A percentile compares a stretch with the other conserved stretches of the same genome.
Evolutionary conservation across 352 stramenopile genomes (phyloP).

Genomic region (Globisporangium alternatum): DNA sequence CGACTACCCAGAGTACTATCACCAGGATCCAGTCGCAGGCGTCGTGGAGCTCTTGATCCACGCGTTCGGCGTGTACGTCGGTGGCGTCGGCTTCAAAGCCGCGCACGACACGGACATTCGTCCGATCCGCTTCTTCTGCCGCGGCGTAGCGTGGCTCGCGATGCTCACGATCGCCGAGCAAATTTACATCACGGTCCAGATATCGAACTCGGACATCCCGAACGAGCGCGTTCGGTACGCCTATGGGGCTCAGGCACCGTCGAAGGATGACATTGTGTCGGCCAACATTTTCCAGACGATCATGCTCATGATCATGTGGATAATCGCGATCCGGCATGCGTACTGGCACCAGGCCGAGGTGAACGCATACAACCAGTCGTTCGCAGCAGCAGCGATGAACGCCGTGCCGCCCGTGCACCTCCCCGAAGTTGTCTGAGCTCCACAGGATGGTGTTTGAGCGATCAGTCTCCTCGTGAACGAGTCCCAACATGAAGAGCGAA

Average conservation of each 20-base stretch:
- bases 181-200: slow-evolving; percentile 81
- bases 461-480: neutral
- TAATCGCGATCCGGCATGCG: slow-evolving; percentile 77
- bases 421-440: slow-evolving; percentile 51
- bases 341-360: slow-evolving; percentile 76
- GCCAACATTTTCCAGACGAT: slow-evolving; percentile 84
- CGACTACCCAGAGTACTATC: slow-evolving; percentile 81
- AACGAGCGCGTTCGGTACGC: slow-evolving; percentile 68
- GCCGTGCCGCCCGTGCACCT: slow-evolving; percentile 66
- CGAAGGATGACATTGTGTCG: slow-evolving; percentile 83
- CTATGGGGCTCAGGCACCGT: slow-evolving; percentile 69
- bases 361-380: slow-evolving; percentile 79
- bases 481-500: neutral
- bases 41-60: slow-evolving; percentile 72
- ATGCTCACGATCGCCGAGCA: slow-evolving; percentile 74
- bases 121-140: slow-evolving; percentile 81
- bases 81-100: slow-evolving; percentile 84
- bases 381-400: slow-evolving; percentile 80
- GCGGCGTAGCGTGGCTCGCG: slow-evolving; percentile 76
- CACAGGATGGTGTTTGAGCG: neutral
- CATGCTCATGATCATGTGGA: slow-evolving; percentile 82
- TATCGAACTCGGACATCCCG: slow-evolving; percentile 71
- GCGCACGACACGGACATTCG: slow-evolving; percentile 85
- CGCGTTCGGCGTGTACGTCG: slow-evolving; percentile 82
- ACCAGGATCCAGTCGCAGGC: slow-evolving; percentile 66